A percentile compares a stretch with the other conserved stretches of the same genome.
phyloP scores from a whole-genome alignment of 2,329 filamentous ascomycete genomes.

The Botrytis fabae region DNA sequence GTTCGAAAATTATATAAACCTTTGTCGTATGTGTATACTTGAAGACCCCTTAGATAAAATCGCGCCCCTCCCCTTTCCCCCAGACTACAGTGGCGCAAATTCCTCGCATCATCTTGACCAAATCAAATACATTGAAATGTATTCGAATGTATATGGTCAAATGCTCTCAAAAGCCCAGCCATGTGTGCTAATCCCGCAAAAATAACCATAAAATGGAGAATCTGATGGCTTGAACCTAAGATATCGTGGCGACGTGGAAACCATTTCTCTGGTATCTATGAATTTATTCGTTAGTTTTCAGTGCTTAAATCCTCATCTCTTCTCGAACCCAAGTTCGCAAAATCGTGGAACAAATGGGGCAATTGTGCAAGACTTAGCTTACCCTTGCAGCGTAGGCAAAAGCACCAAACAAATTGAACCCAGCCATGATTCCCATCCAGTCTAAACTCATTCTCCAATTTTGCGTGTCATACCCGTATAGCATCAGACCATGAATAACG shows the following conservation, averaged over 20 bases:
- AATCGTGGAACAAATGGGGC: no score
- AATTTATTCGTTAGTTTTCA: background rate
- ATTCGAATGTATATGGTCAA: constrained; percentile 22
- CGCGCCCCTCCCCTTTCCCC: no score
- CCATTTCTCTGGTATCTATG: constrained; percentile 31
- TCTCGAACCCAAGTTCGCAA: background rate
- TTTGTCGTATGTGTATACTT: no score
- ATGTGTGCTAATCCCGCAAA: constrained; percentile 32
- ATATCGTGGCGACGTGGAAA: constrained; percentile 31
- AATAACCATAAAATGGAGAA: constrained; percentile 36
- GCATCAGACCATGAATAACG: constrained; percentile 30
- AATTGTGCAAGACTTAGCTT: background rate
- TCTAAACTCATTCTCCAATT: constrained; percentile 26
- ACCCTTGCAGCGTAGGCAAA: constrained; percentile 13
- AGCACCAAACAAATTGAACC: constrained; percentile 24
- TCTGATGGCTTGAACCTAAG: constrained; percentile 35
- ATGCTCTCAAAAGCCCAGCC: constrained; percentile 29
- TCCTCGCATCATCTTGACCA: no score
- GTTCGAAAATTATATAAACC: no score
- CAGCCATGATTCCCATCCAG: constrained; percentile 23
- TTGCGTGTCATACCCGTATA: constrained; percentile 41
- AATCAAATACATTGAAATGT: no score
- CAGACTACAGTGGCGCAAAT: no score
- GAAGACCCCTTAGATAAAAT: no score
- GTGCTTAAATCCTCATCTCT: background rate